Conservation (phyloP, 441 rosid genomes). For the Viola pubescens region DNA sequence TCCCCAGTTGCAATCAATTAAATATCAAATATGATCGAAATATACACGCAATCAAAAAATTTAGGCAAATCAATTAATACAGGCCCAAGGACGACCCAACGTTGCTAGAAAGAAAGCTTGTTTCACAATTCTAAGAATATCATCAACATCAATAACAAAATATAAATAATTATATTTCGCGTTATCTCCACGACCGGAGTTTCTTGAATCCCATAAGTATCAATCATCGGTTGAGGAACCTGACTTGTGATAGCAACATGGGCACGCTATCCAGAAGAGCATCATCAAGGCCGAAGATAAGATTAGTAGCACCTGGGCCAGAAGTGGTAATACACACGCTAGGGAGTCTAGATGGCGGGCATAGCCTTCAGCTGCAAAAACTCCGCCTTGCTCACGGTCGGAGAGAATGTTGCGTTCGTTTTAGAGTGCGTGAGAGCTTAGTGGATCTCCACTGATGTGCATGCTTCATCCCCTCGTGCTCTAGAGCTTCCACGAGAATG, state of each 20-base stretch:
- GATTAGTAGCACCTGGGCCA: constrained; percentile 91
- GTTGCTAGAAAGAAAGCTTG: constrained; percentile 84
- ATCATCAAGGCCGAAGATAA: constrained; percentile 89
- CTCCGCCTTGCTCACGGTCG: constrained; percentile 89
- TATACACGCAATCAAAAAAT: not conserved
- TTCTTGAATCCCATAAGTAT: constrained; percentile 88
- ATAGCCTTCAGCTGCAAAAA: constrained; percentile 91
- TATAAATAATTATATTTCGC: constrained; percentile 79
- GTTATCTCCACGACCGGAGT: constrained; percentile 95
- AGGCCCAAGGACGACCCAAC: constrained; percentile 78
- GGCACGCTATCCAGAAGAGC: constrained; percentile 88
- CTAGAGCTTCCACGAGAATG: constrained; percentile 86
- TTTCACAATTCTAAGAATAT: constrained; percentile 65
- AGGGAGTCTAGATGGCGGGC: constrained; percentile 73
- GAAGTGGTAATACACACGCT: constrained; percentile 94
- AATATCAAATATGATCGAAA: not conserved
- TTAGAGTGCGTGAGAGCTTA: constrained; percentile 78
- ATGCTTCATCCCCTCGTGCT: constrained; percentile 81
- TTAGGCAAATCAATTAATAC: constrained; percentile 86
- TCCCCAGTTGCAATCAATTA: not conserved
- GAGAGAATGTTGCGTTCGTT: constrained; percentile 70
- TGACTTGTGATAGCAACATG: constrained; percentile 93
- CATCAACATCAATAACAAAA: constrained; percentile 84
- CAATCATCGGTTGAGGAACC: constrained; percentile 88
- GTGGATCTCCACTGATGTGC: constrained; percentile 94